Evolutionary conservation across 2,329 filamentous ascomycete genomes (phyloP).

Genomic region (Sporothrix schenckii): DNA sequence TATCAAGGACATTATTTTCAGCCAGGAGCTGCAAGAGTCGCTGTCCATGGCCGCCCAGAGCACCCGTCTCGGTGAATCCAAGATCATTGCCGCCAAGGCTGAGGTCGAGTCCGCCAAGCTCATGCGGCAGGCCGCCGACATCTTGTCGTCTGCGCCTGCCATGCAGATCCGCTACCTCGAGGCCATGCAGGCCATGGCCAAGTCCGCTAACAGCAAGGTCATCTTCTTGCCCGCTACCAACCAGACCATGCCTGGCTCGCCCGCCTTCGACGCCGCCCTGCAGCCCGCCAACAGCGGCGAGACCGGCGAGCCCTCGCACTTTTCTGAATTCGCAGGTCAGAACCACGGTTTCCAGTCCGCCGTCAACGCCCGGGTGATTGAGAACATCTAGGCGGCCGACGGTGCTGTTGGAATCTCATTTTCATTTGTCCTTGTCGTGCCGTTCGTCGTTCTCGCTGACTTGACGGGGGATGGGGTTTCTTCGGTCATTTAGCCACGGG

Average conservation of each 20-base stretch:
- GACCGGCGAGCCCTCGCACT: slow-evolving; percentile 45
- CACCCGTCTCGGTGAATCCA: slow-evolving; percentile 97
- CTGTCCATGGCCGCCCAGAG: slow-evolving; percentile 98
- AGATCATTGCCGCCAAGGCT: slow-evolving; percentile 95
- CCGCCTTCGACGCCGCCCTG: slow-evolving; percentile 49
- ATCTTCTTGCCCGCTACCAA: slow-evolving; percentile 74
- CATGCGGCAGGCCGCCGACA: slow-evolving; percentile 91
- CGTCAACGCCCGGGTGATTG: slow-evolving; percentile 78
- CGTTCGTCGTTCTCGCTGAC: slow-evolving; percentile 18
- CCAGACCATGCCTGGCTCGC: slow-evolving; percentile 58
- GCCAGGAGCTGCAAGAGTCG: slow-evolving; percentile 89
- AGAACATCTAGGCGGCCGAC: slow-evolving; percentile 70
- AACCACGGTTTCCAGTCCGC: slow-evolving; percentile 73
- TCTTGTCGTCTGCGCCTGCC: slow-evolving; percentile 84
- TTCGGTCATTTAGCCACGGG: slow-evolving; percentile 22
- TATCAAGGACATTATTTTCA: slow-evolving; percentile 99
- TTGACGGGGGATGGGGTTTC: background rate
- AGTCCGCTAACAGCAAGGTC: slow-evolving; percentile 84
- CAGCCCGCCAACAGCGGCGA: slow-evolving; percentile 47
- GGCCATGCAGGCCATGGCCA: slow-evolving; percentile 98
- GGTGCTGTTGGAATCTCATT: slow-evolving; percentile 7
- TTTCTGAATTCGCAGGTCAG: slow-evolving; percentile 56
- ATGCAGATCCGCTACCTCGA: slow-evolving; percentile 99
- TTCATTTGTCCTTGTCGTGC: background rate
- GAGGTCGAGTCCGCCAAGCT: slow-evolving; percentile 96